Evolutionary conservation across 2,329 filamentous ascomycete genomes (phyloP), one percentile per base, ranked within the genome.

Genomic region (Escovopsis weberi): DNA sequence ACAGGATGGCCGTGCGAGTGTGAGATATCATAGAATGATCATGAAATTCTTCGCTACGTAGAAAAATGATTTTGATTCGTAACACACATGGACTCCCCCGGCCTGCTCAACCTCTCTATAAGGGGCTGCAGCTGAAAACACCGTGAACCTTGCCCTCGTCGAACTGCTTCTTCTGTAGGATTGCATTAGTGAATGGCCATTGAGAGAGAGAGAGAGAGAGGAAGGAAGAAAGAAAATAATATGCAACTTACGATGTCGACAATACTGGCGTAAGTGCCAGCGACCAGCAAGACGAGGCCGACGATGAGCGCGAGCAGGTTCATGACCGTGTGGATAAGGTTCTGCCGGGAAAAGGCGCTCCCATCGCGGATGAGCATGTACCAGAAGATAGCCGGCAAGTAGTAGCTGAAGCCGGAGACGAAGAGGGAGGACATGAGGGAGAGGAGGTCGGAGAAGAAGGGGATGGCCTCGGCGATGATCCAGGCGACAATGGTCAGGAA

Each of bases 391-490:
- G 61, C 62, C 3, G 64, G 56, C 33, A 63, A 48, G 38, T 63
- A 61, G 45, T 65, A 53, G 15, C 51, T 53, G 43, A 55, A 55
- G 41, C 53, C 53, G 1, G 67, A 70, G 51, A 70, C 59, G 53
- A 71, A 70, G 23, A 71, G 62, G 7, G 66, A 61, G 7, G 67
- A 69, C 38, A 56, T 63, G 52, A 71, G 66, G 43, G 66, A 63
- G 15, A 86, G 62, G 38, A 86, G 62, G 38, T 80, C 68, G 45
- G 73, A 74, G 64, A 86, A 87, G 54, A 79, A 78, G 2, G 82
- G 82, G 39, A 86, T 80, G 1, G 78, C 74, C 51, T 81, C 74
- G 12, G 82, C 80, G 46, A 86, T 77, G 49, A 85, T 57, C 72
- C 78, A 86, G 3, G 77, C 76, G 19, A 80, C 41, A 12, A 80